Percentiles rank a stretch among this genome's conserved stretches.
Evolutionary conservation across 176 grass and related monocot genomes (phyloP).

Genomic region (Puya raimondii): DNA sequence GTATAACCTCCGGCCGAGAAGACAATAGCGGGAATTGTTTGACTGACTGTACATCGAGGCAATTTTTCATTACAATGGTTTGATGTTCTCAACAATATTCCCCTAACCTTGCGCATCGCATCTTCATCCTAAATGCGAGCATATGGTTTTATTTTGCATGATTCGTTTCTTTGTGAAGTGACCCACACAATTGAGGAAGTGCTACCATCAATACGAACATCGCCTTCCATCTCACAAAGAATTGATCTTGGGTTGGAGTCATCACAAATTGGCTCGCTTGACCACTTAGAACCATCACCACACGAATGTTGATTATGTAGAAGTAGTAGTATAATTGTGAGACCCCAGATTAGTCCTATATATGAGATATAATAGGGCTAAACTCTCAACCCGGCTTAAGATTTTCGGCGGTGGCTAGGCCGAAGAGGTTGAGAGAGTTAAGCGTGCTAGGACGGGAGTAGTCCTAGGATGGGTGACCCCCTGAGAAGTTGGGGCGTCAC

Average conservation of each 20-base stretch:
- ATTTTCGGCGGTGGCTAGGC: too few species aligned
- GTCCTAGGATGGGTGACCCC: too few species aligned
- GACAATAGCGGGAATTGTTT: constrained; percentile 43
- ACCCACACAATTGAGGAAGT: constrained; percentile 34
- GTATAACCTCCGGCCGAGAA: constrained; percentile 50
- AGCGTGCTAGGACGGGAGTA: too few species aligned
- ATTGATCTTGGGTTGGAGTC: constrained; percentile 23
- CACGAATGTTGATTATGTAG: background rate
- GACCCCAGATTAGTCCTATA: too few species aligned
- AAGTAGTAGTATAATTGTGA: too few species aligned
- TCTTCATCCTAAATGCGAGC: constrained; percentile 36
- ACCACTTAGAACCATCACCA: background rate
- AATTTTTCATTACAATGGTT: background rate
- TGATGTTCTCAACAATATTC: constrained; percentile 26
- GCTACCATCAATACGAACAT: constrained; percentile 42
- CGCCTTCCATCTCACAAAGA: constrained; percentile 48
- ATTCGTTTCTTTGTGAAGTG: constrained; percentile 4
- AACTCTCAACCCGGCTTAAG: too few species aligned
- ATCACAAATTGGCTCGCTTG: constrained; percentile 35
- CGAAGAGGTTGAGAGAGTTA: too few species aligned
- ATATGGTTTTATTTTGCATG: constrained; percentile 36
- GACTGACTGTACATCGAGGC: constrained; percentile 24
- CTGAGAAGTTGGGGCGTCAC: too few species aligned
- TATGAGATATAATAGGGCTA: too few species aligned
- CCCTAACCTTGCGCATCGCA: constrained; percentile 10